Conservation (phyloP, 2,329 filamentous ascomycete genomes). For the Tolypocladium tropicale region DNA sequence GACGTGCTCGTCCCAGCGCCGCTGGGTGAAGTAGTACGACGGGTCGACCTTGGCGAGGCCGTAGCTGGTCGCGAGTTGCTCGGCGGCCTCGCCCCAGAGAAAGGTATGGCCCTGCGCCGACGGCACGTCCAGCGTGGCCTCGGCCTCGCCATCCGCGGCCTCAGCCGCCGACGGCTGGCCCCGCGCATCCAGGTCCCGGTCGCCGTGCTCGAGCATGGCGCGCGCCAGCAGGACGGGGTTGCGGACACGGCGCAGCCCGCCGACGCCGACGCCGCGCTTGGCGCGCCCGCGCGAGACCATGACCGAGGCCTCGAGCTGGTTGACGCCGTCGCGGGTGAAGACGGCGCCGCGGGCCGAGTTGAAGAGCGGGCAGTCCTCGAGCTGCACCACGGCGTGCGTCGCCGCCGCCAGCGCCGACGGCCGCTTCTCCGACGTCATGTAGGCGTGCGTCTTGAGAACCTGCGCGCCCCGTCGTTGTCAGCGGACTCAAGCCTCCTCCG, state of each 20-base stretch:
- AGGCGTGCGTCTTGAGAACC: conserved; percentile 34
- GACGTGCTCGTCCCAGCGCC: conserved; percentile 68
- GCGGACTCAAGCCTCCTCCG: too few species aligned
- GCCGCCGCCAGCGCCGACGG: conserved; percentile 62
- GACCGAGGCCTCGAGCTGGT: conserved; percentile 77
- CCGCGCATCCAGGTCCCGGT: conserved; percentile 41
- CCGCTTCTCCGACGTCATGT: conserved; percentile 28
- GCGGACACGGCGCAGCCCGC: conserved; percentile 61
- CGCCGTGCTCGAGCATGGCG: conserved; percentile 58
- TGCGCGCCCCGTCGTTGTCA: conserved; percentile 15
- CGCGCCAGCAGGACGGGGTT: conserved; percentile 70
- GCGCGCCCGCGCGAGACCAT: conserved; percentile 68
- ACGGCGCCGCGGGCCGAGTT: conserved; percentile 79
- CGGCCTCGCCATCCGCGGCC: conserved; percentile 15
- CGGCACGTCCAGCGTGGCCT: conserved; percentile 29
- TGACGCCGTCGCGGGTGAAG: conserved; percentile 72
- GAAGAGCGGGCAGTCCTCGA: conserved; percentile 76
- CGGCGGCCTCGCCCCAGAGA: conserved; percentile 56
- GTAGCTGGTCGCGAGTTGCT: conserved; percentile 57
- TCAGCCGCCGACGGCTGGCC: not conserved
- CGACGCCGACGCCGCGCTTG: conserved; percentile 71
- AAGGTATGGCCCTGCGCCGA: conserved; percentile 61
- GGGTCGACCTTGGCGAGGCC: conserved; percentile 60
- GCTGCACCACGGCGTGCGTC: conserved; percentile 60
- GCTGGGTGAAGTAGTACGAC: conserved; percentile 69